Percentiles rank a stretch among this genome's conserved stretches.
phyloP scores from a whole-genome alignment of 192 early-diverging fungal species.

The Phycomyces blakesleeanus region DNA sequence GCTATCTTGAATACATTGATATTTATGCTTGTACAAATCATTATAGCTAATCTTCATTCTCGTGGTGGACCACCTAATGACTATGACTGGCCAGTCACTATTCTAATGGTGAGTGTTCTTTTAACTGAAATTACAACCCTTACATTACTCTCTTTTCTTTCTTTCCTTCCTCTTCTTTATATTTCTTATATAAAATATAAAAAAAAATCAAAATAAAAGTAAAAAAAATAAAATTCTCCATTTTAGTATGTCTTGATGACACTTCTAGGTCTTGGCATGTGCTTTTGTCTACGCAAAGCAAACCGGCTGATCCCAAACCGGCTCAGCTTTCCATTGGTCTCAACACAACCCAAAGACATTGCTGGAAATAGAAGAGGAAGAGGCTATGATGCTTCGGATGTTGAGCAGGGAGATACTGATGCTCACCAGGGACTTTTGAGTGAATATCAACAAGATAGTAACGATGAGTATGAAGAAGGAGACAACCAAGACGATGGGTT shows the following conservation, averaged over 20 bases:
- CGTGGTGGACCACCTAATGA: conserved; percentile 7
- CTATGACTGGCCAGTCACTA: conserved; percentile 11
- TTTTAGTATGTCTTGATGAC: conserved; percentile 19
- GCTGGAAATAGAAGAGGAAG: too few species aligned
- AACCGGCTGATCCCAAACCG: conserved; percentile 26
- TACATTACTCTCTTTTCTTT: too few species aligned
- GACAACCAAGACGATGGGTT: background rate
- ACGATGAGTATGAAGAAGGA: background rate
- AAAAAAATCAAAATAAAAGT: too few species aligned
- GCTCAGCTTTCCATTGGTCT: conserved; percentile 18
- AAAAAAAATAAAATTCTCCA: too few species aligned
- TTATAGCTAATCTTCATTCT: background rate
- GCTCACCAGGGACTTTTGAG: conserved; percentile 12
- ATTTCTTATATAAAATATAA: too few species aligned
- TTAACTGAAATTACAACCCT: background rate
- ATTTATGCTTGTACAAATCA: background rate
- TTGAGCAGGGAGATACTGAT: conserved; percentile 11
- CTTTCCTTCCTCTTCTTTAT: too few species aligned
- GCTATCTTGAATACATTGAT: too few species aligned
- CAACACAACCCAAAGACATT: background rate
- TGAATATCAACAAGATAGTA: conserved; percentile 5
- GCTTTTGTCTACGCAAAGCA: conserved; percentile 21
- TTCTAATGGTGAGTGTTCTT: conserved; percentile 8
- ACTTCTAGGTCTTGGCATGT: conserved; percentile 19
- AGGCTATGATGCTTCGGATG: background rate